Conservation (phyloP, 148 eudicot species). For the Rhododendron molle region DNA sequence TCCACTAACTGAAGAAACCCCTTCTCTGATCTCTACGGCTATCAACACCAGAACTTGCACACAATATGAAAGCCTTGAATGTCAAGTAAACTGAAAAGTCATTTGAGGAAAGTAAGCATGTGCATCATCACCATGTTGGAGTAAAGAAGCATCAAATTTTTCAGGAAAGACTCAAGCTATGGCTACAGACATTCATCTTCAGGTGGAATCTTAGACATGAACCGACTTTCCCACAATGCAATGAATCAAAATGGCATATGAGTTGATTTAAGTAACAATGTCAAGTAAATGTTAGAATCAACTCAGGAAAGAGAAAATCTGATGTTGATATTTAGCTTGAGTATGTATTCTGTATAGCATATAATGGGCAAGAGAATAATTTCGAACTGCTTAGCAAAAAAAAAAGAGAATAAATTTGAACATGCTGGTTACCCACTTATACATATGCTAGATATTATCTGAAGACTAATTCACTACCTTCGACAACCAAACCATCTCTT, state of each 20-base stretch:
- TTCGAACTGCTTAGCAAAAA: no score
- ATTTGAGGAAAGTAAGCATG: neutral
- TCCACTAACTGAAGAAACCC: neutral
- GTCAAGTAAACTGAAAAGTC: neutral
- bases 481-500: no score
- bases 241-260: neutral
- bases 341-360: no score
- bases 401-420: no score
- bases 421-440: no score
- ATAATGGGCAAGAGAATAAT: no score
- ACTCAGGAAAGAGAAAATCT: neutral
- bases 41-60: neutral
- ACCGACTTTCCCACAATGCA: neutral
- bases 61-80: neutral
- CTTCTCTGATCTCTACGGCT: neutral
- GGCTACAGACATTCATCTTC: slow-evolving; percentile 1
- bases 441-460: no score
- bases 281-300: neutral
- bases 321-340: no score
- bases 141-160: neutral
- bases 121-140: neutral
- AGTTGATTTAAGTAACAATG: neutral
- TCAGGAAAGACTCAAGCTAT: neutral
- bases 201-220: neutral
- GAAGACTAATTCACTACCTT: no score